Conservation (phyloP, 2,329 filamentous ascomycete species). For the Colletotrichum sp. region DNA sequence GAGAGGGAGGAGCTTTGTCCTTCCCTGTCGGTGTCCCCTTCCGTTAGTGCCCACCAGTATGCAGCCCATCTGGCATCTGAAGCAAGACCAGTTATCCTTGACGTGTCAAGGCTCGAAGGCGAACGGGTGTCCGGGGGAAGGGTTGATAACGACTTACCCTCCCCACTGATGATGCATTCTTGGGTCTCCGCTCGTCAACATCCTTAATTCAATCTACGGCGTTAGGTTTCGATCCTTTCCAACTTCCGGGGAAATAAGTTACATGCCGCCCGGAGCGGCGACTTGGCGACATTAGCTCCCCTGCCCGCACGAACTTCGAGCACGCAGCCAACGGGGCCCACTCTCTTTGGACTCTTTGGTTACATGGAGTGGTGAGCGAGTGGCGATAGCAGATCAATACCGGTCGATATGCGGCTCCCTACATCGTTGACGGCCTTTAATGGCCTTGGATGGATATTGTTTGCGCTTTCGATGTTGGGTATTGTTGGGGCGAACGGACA, state of each 20-base stretch:
- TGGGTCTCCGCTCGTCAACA: neutral
- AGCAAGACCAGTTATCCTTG: constrained; percentile 10
- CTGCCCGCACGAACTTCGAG: neutral
- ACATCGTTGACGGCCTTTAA: neutral
- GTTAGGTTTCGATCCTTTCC: neutral
- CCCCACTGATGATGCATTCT: neutral
- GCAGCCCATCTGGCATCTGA: neutral
- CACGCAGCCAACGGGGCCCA: neutral
- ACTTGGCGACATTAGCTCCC: neutral
- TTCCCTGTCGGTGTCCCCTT: neutral
- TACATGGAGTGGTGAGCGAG: neutral
- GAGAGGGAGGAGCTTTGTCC: neutral
- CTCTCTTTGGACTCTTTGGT: neutral
- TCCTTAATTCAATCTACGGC: neutral
- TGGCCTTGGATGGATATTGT: neutral
- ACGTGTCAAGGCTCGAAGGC: neutral
- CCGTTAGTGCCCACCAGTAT: neutral
- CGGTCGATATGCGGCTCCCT: neutral
- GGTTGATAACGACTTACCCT: constrained; percentile 8
- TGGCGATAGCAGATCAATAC: neutral
- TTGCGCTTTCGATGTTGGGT: neutral
- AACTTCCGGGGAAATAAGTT: neutral
- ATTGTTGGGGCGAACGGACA: neutral
- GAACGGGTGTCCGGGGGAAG: neutral
- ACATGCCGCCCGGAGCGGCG: neutral